These are phyloP conservation scores for Candida neerlandica DNA, from an alignment of 1,139 yeast species.

Conservation along the genomic window DNA sequence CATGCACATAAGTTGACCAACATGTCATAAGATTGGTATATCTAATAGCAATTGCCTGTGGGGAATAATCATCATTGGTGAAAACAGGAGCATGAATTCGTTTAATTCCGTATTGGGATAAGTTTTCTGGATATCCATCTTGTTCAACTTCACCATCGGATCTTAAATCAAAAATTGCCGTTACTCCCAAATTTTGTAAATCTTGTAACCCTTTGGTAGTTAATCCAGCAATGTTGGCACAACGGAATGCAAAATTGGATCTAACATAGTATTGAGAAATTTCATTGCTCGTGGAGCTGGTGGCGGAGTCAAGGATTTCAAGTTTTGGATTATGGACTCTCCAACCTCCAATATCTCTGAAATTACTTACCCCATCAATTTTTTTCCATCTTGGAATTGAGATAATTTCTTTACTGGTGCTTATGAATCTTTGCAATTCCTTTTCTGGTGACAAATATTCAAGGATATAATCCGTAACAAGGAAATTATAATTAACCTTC, in stretches of 20 bases:
- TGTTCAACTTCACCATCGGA: slow-evolving; percentile 59
- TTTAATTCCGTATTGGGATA: slow-evolving; percentile 46
- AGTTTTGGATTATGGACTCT: slow-evolving; percentile 38
- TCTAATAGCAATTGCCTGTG: slow-evolving; percentile 62
- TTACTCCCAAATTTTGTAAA: slow-evolving; percentile 49
- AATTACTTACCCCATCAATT: slow-evolving; percentile 70
- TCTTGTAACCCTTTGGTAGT: slow-evolving; percentile 48
- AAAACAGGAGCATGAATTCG: slow-evolving; percentile 65
- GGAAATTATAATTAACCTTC: slow-evolving; percentile 56
- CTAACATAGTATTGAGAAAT: slow-evolving; percentile 44
- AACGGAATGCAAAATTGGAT: slow-evolving; percentile 59
- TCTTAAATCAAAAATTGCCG: slow-evolving; percentile 68
- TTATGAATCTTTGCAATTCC: slow-evolving; percentile 56
- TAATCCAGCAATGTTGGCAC: slow-evolving; percentile 60
- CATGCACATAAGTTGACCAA: slow-evolving; percentile 64
- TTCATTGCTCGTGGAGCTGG: not conserved
- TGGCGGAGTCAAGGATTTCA: slow-evolving; percentile 8
- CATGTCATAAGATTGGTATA: slow-evolving; percentile 60
- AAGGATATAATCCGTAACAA: slow-evolving; percentile 54
- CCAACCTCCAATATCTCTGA: slow-evolving; percentile 86
- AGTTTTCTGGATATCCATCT: slow-evolving; percentile 46
- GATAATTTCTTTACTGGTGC: slow-evolving; percentile 38
- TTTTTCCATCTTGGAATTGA: slow-evolving; percentile 56
- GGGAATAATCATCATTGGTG: slow-evolving; percentile 58
- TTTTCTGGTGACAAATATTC: slow-evolving; percentile 54